Evolutionary conservation across 2,329 filamentous ascomycete species (phyloP).

Genomic region (Colletotrichum magnum): DNA sequence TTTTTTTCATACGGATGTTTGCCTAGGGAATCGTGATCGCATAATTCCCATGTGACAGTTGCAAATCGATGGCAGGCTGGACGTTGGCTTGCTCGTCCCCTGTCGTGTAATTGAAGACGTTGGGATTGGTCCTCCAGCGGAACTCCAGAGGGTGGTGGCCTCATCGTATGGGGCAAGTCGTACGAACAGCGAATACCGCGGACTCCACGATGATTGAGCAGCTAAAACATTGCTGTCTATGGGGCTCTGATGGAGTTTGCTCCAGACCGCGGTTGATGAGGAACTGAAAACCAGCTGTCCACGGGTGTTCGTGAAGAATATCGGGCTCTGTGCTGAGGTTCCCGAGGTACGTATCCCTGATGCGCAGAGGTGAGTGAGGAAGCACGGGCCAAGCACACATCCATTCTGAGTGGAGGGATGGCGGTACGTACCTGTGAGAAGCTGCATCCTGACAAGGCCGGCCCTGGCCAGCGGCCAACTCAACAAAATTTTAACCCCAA

Average conservation of each 20-base stretch:
- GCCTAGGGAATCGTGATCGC: not conserved
- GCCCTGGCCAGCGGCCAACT: conserved; percentile 37
- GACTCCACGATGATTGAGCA: conserved; percentile 5
- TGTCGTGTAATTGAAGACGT: conserved; percentile 17
- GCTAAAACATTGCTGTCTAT: not conserved
- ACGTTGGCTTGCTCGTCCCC: not conserved
- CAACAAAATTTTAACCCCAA: conserved; percentile 38
- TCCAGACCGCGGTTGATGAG: not conserved
- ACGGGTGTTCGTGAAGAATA: not conserved
- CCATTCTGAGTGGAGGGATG: conserved; percentile 24
- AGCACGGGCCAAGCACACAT: conserved; percentile 16
- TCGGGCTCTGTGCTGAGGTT: not conserved
- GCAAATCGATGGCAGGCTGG: not conserved
- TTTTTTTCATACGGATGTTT: conserved; percentile 6
- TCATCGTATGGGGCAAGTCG: conserved; percentile 6
- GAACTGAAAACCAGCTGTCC: not conserved
- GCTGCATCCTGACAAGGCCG: conserved; percentile 30
- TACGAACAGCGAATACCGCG: conserved; percentile 10
- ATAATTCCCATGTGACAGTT: conserved; percentile 34
- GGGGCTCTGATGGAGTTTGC: not conserved
- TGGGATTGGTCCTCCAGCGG: conserved; percentile 19
- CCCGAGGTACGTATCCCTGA: conserved; percentile 21
- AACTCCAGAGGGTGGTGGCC: not conserved
- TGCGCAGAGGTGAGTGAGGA: not conserved
- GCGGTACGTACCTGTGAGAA: conserved; percentile 31